Evolutionary conservation across 208 protist genomes (phyloP), one percentile per base, ranked within the genome.

Genomic region (Angomonas deanei): DNA sequence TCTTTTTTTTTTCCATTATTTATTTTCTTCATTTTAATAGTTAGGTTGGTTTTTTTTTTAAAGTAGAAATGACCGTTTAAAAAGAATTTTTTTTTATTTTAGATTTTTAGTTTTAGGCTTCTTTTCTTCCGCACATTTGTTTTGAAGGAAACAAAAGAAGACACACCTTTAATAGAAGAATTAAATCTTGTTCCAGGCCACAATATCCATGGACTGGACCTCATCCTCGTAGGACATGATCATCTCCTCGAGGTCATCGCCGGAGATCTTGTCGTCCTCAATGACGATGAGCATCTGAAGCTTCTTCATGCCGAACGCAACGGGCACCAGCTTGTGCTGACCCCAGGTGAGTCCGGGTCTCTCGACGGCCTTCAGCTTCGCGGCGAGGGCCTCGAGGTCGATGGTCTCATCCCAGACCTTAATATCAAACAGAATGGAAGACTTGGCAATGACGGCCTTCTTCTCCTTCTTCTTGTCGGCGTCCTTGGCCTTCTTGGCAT

Each of bases 111-210:
- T 13, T 33, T 38, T 38, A 28, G 34, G 34, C 13, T 47, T 52
- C 28, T 31, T 38, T 52, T 49, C 19, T 19, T 49, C 13, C 6
- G 1, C 23, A 24, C 19, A 21, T 36, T 32, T 21, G 17, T 61
- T n/a, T n/a, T 30, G 21, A 10, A 42, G 32, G 21, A 34, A 59
- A 59, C n/a, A n/a, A n/a, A n/a, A n/a, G n/a, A n/a, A n/a, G n/a
- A n/a, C 39, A 67, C 13, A 50, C 17, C 17, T 6, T 8, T 5
- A 17, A 1, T 2, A 47, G 27, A 49, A 31, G 17, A 26, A 17
- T 97, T 96, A 98, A 49, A 98, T 84, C 80, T 98, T 98, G 79
- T 97, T 98, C 92, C 96, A 98, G 54, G 94, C 89, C 33, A 92
- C 91, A 74, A 98, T 93, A 73, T 98, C 94, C 70, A 97, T 88